These are phyloP conservation scores for Fragaria iinumae DNA, from an alignment of 306 rosid species.

Conservation along the genomic window DNA sequence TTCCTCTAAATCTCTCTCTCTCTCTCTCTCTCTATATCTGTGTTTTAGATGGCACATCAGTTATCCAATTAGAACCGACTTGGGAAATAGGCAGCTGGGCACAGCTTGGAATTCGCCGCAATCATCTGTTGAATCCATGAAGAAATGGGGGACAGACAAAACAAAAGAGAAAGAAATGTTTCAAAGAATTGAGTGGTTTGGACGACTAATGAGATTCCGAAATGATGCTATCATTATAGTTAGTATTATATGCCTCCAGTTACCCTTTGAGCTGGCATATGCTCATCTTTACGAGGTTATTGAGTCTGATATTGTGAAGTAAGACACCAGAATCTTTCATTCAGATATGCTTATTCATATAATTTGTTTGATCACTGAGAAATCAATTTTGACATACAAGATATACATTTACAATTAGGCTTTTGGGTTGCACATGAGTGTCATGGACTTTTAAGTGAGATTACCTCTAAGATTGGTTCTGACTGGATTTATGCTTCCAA, in stretches of 20 bases:
- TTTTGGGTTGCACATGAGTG: background rate
- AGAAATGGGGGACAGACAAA: constrained; percentile 56
- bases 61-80: constrained; percentile 47
- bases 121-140: constrained; percentile 49
- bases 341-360: background rate
- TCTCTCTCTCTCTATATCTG: background rate
- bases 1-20: constrained; percentile 7
- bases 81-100: constrained; percentile 49
- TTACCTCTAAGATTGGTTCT: background rate
- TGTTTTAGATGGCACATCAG: constrained; percentile 77
- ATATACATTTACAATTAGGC: background rate
- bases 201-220: constrained; percentile 77
- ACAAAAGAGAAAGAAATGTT: constrained; percentile 59
- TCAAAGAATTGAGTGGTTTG: constrained; percentile 86
- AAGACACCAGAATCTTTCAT: constrained; percentile 35
- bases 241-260: constrained; percentile 91
- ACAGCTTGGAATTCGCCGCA: constrained; percentile 46
- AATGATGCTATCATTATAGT: constrained; percentile 75
- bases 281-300: constrained; percentile 86
- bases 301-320: constrained; percentile 62
- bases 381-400: background rate
- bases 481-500: background rate
- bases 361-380: background rate
- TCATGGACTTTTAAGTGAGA: background rate
- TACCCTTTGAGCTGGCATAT: constrained; percentile 94